Base-by-base conservation (phyloP, 129 eudicot genomes). In the Tanacetum coccineum region DNA sequence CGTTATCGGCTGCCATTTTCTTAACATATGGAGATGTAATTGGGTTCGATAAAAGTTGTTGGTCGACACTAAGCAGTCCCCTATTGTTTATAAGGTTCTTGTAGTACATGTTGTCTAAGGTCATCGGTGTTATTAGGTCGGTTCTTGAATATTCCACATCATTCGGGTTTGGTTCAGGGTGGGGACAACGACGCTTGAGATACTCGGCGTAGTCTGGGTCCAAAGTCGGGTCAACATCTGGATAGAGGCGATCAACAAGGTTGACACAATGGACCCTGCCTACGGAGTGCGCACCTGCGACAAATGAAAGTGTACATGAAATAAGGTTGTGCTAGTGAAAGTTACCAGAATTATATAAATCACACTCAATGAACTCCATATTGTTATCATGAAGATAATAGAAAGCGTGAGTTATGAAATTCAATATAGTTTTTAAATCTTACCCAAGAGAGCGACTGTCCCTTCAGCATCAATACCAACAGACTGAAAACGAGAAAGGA, bases 381-480 rank as follows among this genome's bases (percentile, higher is more conserved):
- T 28, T 28, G 36, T 28, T 28, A 28, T 28, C 2, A 3, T 28
- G 36, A 28, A 28, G 36, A 28, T 28, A 28, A 28, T 48, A 48
- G 6, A 48, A 48, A 48, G 14, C 53, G 15, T 8, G 54, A 49
- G 6, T 12, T 48, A 13, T 11, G 53, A 48, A 48, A 48, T 48
- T 1, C 17, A 48, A 48, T 6, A 13, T 48, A 3, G 14, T 48
- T 7, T 4, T 3, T 6, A 0, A 8, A 18, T 6, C 3, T 66
- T 59, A 89, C 95, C 96, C 67, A 89, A 75, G 44, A 90, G 92
- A 64, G 92, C 97, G 22, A 91, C 97, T 0, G 94, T 76, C 20
- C 88, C 96, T 91, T 91, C 90, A 36, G 80, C 82, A 64, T 91
- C 97, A 9, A 91, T 61, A 46, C 96, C 97, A 9, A 87, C 67